Evolutionary conservation across 768 basidiomycete genomes (phyloP).

Genomic region (Trametes coccinea): DNA sequence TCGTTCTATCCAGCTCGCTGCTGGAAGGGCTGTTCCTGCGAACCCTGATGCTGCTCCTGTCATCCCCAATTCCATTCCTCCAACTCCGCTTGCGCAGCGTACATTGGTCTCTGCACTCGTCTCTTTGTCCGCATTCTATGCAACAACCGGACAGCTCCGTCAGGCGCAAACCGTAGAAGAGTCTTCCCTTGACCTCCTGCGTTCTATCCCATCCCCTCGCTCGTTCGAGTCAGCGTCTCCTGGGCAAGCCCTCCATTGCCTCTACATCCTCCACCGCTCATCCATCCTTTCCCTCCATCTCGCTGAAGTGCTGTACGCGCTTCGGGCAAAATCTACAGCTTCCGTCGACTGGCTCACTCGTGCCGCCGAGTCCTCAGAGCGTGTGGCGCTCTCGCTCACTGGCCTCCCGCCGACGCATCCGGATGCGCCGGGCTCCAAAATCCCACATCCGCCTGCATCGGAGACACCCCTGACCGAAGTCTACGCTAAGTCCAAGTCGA

Average conservation of each 20-base stretch:
- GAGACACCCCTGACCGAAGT: slow-evolving; percentile 42
- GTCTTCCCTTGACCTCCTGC: slow-evolving; percentile 52
- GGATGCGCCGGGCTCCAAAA: slow-evolving; percentile 36
- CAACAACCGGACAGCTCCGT: slow-evolving; percentile 54
- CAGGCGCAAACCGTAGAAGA: slow-evolving; percentile 62
- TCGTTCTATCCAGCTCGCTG: slow-evolving; percentile 50
- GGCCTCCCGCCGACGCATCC: slow-evolving; percentile 40
- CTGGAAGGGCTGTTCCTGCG: slow-evolving; percentile 32
- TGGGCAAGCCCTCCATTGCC: slow-evolving; percentile 60
- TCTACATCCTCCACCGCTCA: slow-evolving; percentile 71
- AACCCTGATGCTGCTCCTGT: slow-evolving; percentile 19
- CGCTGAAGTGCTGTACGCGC: slow-evolving; percentile 68
- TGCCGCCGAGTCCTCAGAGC: slow-evolving; percentile 69
- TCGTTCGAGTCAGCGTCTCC: slow-evolving; percentile 47
- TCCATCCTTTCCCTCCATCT: slow-evolving; percentile 73
- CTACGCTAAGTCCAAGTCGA: slow-evolving; percentile 49
- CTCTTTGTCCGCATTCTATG: slow-evolving; percentile 71
- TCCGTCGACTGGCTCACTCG: slow-evolving; percentile 58
- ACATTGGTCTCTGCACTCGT: slow-evolving; percentile 60
- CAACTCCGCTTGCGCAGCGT: slow-evolving; percentile 65
- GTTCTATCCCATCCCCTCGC: slow-evolving; percentile 50
- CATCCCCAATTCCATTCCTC: slow-evolving; percentile 44
- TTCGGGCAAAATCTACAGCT: slow-evolving; percentile 39
- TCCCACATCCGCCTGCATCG: slow-evolving; percentile 40
- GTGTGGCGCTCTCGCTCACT: slow-evolving; percentile 55